Base-by-base conservation (phyloP, 83 land plant genomes). In the Picea engelmannii region DNA sequence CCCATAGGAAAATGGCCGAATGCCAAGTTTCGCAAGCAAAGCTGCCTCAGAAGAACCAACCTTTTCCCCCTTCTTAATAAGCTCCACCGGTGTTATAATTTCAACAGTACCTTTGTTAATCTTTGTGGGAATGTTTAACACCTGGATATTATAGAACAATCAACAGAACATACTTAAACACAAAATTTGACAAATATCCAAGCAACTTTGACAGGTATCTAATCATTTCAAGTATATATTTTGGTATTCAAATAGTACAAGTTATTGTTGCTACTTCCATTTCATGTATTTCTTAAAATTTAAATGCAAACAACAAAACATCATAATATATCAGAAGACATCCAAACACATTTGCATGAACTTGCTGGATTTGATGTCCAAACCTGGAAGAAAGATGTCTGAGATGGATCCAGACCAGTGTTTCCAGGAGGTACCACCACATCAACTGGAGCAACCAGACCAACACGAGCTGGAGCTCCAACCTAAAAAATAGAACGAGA, bases 41-140 rank as follows among this genome's bases (percentile, higher is more conserved):
- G 96, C 94, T 15, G 96, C 91, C 83, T 94, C 96, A 23, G 96
- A 94, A 25, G 95, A 92, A 11, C 96, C 96, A 7, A 93, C 96
- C 81, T 94, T 94, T 20, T 94, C 96, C 15, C 95, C 90, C 86
- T 92, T 88, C 79, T 81, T 89, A 35, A 94, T 91, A 21, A 94
- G 91, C 86, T 94, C 96, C 40, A 94, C 95, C 13, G 95, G 93
- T 69, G 96, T 91, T 63, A 94, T 86, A 81, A 94, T 94, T 84
- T 94, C 96, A 11, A 94, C 96, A 38, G 95, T 94, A 71, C 96
- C 96, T 90, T 94, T 92, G 90, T 94, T 94, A 90, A 94, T 94
- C 85, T 94, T 94, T 66, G 96, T 94, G 49, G 96, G 93, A 42
- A 94, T 94, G 66, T 94, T 94, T 24, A 94, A 87, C 7, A 94